A percentile compares a stretch with the other conserved stretches of the same genome.
These are phyloP conservation scores for Scheffersomyces stambukii DNA, from an alignment of 1,139 yeast species.

Conservation along the genomic window DNA sequence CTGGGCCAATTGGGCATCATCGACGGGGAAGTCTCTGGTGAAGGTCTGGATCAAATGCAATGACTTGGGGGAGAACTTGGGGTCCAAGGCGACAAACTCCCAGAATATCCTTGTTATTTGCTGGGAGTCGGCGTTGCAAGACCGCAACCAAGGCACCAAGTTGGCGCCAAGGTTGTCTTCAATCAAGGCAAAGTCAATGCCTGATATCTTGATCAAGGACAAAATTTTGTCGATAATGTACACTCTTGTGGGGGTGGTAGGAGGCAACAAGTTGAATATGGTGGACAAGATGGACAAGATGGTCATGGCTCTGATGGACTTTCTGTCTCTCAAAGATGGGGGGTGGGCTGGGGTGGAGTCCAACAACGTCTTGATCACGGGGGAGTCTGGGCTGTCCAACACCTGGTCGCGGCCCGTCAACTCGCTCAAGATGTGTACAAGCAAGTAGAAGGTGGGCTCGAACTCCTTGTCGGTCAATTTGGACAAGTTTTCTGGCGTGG, in stretches of 20 bases:
- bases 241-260: conserved; percentile 28
- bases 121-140: conserved; percentile 25
- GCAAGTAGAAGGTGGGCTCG: conserved; percentile 43
- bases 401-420: conserved; percentile 23
- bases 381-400: conserved; percentile 23
- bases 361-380: conserved; percentile 27
- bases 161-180: conserved; percentile 35
- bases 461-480: conserved; percentile 42
- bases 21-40: conserved; percentile 20
- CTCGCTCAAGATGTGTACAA: conserved; percentile 32
- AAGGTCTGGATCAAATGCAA: conserved; percentile 35
- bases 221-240: conserved; percentile 31
- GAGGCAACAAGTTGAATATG: conserved; percentile 42
- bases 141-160: conserved; percentile 35
- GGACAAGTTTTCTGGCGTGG: conserved; percentile 23
- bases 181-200: conserved; percentile 31
- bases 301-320: conserved; percentile 40
- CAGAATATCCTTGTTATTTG: conserved; percentile 33
- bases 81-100: conserved; percentile 37
- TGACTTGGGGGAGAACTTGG: conserved; percentile 23
- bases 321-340: conserved; percentile 46
- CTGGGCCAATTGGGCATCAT: conserved; percentile 26
- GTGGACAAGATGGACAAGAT: conserved; percentile 41
- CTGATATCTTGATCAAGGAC: conserved; percentile 26
- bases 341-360: conserved; percentile 34